These are phyloP conservation scores for Saposhnikovia divaricata DNA, from an alignment of 129 eudicot genomes.

Conservation along the genomic window DNA sequence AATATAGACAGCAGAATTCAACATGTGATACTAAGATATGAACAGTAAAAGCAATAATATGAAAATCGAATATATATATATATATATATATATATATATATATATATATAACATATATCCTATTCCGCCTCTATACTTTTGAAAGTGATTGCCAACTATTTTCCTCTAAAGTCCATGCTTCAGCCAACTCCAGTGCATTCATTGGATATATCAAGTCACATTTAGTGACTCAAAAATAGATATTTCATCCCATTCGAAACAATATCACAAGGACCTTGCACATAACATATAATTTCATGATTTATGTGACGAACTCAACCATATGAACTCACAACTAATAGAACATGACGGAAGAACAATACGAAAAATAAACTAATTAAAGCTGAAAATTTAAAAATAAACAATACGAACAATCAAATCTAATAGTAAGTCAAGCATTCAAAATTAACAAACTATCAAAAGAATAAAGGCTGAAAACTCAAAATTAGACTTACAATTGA, in stretches of 20 bases:
- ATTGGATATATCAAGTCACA: not conserved
- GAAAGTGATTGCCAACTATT: not conserved
- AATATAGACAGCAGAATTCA: not conserved
- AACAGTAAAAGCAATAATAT: not conserved
- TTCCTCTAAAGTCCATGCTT: not conserved
- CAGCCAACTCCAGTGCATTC: not conserved
- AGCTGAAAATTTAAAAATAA: not conserved
- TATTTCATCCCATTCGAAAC: not conserved
- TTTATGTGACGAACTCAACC: not conserved
- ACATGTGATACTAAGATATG: not conserved
- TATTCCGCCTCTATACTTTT: not conserved
- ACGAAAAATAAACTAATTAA: not conserved
- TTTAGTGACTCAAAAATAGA: not conserved
- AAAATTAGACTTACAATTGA: slow-evolving; percentile 63
- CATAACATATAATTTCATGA: not conserved
- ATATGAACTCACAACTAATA: not conserved
- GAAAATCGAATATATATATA: not conserved
- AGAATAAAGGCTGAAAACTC: not conserved
- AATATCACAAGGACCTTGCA: not conserved
- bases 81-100: not conserved
- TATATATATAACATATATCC: not conserved
- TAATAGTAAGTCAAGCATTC: not conserved
- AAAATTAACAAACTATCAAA: not conserved
- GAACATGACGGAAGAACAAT: not conserved
- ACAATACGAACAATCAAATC: not conserved